Percentiles rank a stretch among this genome's conserved stretches.
These are phyloP conservation scores for Exophiala lecanii-corni DNA, from an alignment of 2,329 filamentous ascomycete genomes.

Conservation along the genomic window DNA sequence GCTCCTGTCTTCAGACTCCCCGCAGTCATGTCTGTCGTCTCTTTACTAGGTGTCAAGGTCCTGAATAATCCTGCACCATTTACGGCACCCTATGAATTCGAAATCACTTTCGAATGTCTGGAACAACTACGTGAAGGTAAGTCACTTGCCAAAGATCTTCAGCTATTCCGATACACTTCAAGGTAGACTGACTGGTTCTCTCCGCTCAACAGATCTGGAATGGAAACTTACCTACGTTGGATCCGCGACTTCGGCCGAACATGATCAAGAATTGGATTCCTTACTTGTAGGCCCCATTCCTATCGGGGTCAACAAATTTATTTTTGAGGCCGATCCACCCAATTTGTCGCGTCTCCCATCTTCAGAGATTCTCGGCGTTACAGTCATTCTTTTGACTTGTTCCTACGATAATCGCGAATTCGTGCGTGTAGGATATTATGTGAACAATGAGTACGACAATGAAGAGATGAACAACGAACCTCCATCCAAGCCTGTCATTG, in stretches of 20 bases:
- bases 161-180: too few species aligned
- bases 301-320: slow-evolving; percentile 95
- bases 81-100: slow-evolving; percentile 87
- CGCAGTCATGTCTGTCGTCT: slow-evolving; percentile 83
- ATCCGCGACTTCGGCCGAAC: slow-evolving; percentile 92
- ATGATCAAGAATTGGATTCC: slow-evolving; percentile 96
- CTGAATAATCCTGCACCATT: slow-evolving; percentile 96
- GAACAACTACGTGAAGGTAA: slow-evolving; percentile 89
- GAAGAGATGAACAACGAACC: slow-evolving; percentile 86
- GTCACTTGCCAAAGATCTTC: too few species aligned
- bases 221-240: slow-evolving; percentile 99
- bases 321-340: slow-evolving; percentile 92
- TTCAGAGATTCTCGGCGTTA: slow-evolving; percentile 93
- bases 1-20: too few species aligned
- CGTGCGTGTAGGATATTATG: slow-evolving; percentile 96
- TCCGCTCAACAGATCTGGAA: slow-evolving; percentile 76
- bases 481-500: slow-evolving; percentile 84
- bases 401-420: slow-evolving; percentile 96
- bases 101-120: slow-evolving; percentile 98
- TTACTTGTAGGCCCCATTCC: slow-evolving; percentile 96
- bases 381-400: slow-evolving; percentile 92
- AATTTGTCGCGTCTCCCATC: slow-evolving; percentile 87
- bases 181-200: too few species aligned
- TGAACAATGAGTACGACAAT: slow-evolving; percentile 97
- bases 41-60: slow-evolving; percentile 89